Evolutionary conservation across 352 stramenopile species (phyloP).

Genomic region (Blastocystis sp.): DNA sequence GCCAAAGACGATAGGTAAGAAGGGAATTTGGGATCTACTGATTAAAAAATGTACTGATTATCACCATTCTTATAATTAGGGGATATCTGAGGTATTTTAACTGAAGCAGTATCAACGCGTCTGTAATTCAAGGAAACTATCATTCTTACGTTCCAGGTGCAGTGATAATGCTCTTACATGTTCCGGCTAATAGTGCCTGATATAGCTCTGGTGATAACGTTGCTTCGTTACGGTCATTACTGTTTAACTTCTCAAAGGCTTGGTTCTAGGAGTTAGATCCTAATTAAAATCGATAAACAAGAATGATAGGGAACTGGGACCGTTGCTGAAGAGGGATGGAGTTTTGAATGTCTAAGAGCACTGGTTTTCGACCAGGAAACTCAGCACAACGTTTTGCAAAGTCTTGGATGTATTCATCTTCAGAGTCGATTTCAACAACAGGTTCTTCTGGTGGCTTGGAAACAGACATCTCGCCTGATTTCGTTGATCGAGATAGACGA

Average conservation of each 20-base stretch:
- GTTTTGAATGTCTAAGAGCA: constrained; percentile 25
- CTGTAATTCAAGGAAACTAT: neutral
- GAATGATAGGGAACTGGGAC: constrained; percentile 25
- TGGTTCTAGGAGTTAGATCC: neutral
- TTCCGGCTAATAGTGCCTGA: constrained; percentile 22
- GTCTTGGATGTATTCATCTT: constrained; percentile 40
- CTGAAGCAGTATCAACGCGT: neutral
- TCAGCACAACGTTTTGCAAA: constrained; percentile 31
- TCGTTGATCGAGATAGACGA: neutral
- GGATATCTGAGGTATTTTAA: neutral
- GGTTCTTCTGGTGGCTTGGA: neutral
- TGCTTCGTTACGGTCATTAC: constrained; percentile 30
- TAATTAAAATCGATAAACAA: neutral
- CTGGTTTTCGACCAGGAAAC: constrained; percentile 40
- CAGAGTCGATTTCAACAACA: neutral
- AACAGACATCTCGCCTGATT: neutral
- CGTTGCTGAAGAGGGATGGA: neutral
- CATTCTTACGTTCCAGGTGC: neutral
- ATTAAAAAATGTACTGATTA: neutral
- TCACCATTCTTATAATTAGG: constrained; percentile 14
- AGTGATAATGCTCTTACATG: constrained; percentile 54
- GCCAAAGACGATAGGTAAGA: neutral
- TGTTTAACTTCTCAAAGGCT: constrained; percentile 62
- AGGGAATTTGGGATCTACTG: neutral
- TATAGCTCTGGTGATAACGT: constrained; percentile 1